Base-by-base conservation (phyloP, 2,329 filamentous ascomycete genomes). In the Aspergillus sp. region DNA sequence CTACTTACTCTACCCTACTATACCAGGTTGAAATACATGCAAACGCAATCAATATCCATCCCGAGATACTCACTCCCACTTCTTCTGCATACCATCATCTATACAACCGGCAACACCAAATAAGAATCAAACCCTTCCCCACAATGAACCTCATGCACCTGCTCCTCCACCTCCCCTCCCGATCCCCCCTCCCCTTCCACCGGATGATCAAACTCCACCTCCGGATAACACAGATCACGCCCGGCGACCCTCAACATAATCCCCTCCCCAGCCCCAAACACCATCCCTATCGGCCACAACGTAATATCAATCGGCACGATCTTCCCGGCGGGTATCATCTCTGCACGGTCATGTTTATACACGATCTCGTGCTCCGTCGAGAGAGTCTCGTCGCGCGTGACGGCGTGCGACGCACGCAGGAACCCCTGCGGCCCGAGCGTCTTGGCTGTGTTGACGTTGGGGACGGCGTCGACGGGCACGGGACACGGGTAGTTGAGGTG, bases 241-340 rank as follows among this genome's bases (percentile, higher is more conserved):
- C 67, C 67, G 0, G 69, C 62, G 5, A 70, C 36, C 7, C 64
- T 53, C 4, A 71, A 49, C 48, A 67, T 53, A 3, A 70, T 17
- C 0, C 60, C 62, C 41, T 71, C 69, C 8, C 68, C 68, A 1
- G 60, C 57, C n/a, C 62, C 67, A 47, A 69, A 70, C 2, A 67
- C 60, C 61, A 70, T 65, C 1, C 68, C 68, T 5, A 62, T 58
- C 1, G 66, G 69, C 68, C 68, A 70, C 3, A 70, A 58, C 0
- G 60, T 58, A 2, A 69, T 67, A 5, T 62, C 30, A 3, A 71
- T 36, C 2, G 62, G 54, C 4, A 68, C 58, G 19, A 69, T 55
- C 5, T 48, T 38, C 3, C 64, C 61, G 0, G 60, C 58, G 3
- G 54, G 3, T 17, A 67, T 56, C 3, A 39, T 39, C 50, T 64